Base-by-base conservation (phyloP, 2,329 filamentous ascomycete species). In the Monilinia laxa region DNA sequence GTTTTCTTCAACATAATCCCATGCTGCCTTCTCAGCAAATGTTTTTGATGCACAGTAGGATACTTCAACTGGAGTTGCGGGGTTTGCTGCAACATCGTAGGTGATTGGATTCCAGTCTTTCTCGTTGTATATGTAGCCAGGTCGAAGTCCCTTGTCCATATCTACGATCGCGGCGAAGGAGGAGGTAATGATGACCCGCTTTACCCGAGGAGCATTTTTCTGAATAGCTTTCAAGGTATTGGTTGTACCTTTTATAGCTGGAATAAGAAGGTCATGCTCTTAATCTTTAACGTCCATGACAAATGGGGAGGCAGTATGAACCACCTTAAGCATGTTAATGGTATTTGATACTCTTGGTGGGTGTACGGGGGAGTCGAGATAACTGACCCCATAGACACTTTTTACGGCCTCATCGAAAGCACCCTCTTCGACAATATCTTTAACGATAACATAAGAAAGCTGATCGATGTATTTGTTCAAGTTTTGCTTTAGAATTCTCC, bases 281-380 rank as follows among this genome's bases (percentile, higher is more conserved):
- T 76, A 75, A 68, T 77, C 70, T 9, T 73, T 71, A 31, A 76
- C 74, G 6, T 72, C 59, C 59, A 75, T 68, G 49, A 75, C 70
- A 68, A 81, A 80, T 1, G 72, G 90, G 0, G 85, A 88, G 1
- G 90, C 89, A 5, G 88, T 90, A 76, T 92, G 89, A 64, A 92
- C 82, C 64, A 93, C 73, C 67, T 70, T 28, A 2, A 42, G 35
- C n/a, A 42, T 35, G 18, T 69, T 54, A 71, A 49, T 57, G 14
- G 11, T 14, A 9, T 28, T 31, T 35, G 7, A 14, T 25, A 7
- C 4, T 20, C 25, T 18, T 56, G 40, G 23, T 5, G 35, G 38
- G 38, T 4, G 28, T 4, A 35, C 7, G 31, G 31, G 31, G 7
- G 31, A 5, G 31, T 35, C 31, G 25, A n/a, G 20, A n/a, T 40